Evolutionary conservation across 2,329 filamentous ascomycete genomes (phyloP), one percentile per base, ranked within the genome.

Genomic region (Nemania abortiva): DNA sequence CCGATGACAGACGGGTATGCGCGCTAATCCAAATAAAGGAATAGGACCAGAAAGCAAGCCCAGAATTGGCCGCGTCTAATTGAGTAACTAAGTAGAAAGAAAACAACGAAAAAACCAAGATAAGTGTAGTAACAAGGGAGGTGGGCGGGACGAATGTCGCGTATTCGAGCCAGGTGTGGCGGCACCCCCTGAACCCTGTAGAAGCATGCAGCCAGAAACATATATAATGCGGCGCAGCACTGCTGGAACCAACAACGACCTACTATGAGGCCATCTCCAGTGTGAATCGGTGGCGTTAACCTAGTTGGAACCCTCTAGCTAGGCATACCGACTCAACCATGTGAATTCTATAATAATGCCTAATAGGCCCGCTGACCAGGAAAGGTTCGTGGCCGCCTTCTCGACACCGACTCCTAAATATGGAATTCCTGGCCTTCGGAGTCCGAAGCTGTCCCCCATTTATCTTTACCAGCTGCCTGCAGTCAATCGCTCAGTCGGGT

Each of bases 201-300:
- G n/a, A n/a, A n/a, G n/a, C n/a, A n/a, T 60, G 47, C 49, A 49
- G 37, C 39, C 49, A 57, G 34, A 67, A 47, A 62, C 65, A 54
- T 29, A 67, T 29, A 22, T 37, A 49, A 22, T 34, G 65, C 39
- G 29, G 60, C 60, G 65, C 49, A 68, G 65, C 55, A 55, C 27
- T 50, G 10, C 22, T 54, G 49, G 37, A 39, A 60, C 65, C 49
- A 64, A 64, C 65, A 68, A 45, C 20, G 15, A 24, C 55, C 47
- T 42, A 20, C 2, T 56, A 18, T 24, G 22, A 55, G 58, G 55
- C 65, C 54, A 52, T 6, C 29, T 13, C 22, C 27, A 42, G 18
- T 37, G 15, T 42, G 0, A 2, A 50, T 68, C 49, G 34, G 60
- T 65, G 7, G 47, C 11, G 3, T 37, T 54, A 4, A 6, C 15